Evolutionary conservation across 1,284 basidiomycete genomes (phyloP), one percentile per base, ranked within the genome.

Genomic region (Caloboletus inedulis): DNA sequence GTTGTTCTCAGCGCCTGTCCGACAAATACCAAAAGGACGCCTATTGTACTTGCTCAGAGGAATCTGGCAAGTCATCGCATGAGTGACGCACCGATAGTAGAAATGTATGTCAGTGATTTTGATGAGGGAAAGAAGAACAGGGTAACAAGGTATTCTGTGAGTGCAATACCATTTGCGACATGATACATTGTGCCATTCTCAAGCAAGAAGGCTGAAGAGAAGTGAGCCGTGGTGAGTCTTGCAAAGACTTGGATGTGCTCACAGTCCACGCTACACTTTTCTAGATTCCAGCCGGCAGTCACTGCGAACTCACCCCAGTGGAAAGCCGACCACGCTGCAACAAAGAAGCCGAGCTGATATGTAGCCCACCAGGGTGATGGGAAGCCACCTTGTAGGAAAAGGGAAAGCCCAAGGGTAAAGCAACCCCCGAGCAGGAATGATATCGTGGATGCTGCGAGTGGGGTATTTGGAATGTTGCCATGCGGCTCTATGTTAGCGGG

Each of bases 301-400:
- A 96, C 93, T 47, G 87, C 87, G 67, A 96, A 99, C 69, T 99
- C 97, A 35, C 83, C 84, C 81, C 94, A 89, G 66, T 99, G 97
- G 68, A 99, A 99, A 33, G 78, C 72, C 1, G 89, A 78, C 88
- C 91, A 92, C 1, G 86, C 78, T 25, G 86, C 82, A 36, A 89
- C 58, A 69, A 94, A 98, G 68, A 91, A 84, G 0, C 89, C 91
- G 2, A 96, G 75, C 66, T 89, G 89, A 46, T 84, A 83, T 19
- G 84, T 87, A 0, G 81, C 70, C 82, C 89, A 90, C 77, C 83
- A 87, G 33, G 69, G 69, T 5, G 57, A 59, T 13, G 60, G 48
- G 48, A 80, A 72, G 13, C 79, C 78, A 46, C 80, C 78, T 31
- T 68, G 59, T 10, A 74, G 55, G 63, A 82, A 81, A 23, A 77